Percentiles rank a stretch among this genome's conserved stretches.
Conservation (phyloP, 208 protist species). For the Herpetomonas tarakana region DNA sequence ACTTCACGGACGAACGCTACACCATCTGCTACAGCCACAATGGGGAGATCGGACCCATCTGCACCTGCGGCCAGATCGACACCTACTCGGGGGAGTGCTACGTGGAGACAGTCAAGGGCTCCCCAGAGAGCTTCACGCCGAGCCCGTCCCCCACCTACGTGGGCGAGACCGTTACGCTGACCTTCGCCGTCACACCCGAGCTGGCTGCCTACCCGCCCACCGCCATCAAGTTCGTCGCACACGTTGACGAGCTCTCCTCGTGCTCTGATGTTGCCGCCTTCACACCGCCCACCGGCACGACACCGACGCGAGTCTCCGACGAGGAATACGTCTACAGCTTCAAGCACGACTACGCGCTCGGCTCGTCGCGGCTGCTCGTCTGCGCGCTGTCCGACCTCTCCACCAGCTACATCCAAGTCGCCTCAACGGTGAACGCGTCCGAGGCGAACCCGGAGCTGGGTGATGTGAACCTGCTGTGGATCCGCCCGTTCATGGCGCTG, state of each 20-base stretch:
- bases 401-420: conserved; percentile 31
- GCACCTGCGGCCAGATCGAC: conserved; percentile 82
- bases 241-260: conserved; percentile 45
- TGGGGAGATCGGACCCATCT: conserved; percentile 45
- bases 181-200: conserved; percentile 20
- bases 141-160: conserved; percentile 75
- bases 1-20: conserved; percentile 54
- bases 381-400: conserved; percentile 60
- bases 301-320: conserved; percentile 23
- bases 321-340: conserved; percentile 62
- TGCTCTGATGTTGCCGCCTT: conserved; percentile 59
- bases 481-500: conserved; percentile 76
- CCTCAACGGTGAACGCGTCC: conserved; percentile 16
- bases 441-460: conserved; percentile 14
- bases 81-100: conserved; percentile 64
- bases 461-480: conserved; percentile 42
- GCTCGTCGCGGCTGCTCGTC: conserved; percentile 54
- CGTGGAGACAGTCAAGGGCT: conserved; percentile 40
- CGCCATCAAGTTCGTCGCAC: conserved; percentile 65
- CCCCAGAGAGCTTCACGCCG: conserved; percentile 43
- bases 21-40: conserved; percentile 81
- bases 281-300: conserved; percentile 16
- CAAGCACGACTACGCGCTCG: conserved; percentile 72
- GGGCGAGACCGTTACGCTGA: conserved; percentile 72
- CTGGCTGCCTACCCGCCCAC: conserved; percentile 58